These are phyloP conservation scores for Deinandra increscens DNA, from an alignment of 129 eudicot species.

Conservation along the genomic window DNA sequence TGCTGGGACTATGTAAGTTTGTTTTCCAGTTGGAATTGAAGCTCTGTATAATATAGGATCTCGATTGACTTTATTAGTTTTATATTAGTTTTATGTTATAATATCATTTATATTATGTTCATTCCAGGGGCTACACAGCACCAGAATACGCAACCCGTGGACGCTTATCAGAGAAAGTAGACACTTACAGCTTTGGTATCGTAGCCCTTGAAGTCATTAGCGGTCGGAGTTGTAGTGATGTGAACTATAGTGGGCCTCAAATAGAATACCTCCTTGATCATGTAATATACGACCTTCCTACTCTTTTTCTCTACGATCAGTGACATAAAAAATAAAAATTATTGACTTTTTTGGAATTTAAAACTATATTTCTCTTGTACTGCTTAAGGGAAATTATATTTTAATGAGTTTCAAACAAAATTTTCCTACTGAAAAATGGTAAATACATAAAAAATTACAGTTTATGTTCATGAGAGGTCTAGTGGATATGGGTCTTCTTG, in stretches of 20 bases:
- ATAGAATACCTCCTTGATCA: slow-evolving; percentile 62
- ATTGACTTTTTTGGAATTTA: no score
- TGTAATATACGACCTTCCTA: slow-evolving; percentile 19
- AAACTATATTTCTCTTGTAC: no score
- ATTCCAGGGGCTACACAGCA: slow-evolving; percentile 63
- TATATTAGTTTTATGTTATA: no score
- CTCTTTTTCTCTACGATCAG: no score
- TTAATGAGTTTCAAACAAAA: background rate
- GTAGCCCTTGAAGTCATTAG: slow-evolving; percentile 68
- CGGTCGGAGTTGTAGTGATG: slow-evolving; percentile 50
- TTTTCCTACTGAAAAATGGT: background rate
- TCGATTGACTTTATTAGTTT: no score
- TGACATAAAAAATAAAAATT: no score
- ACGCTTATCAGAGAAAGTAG: slow-evolving; percentile 74
- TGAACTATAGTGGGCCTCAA: background rate
- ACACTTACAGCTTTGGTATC: slow-evolving; percentile 73
- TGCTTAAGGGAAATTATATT: no score
- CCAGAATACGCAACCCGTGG: slow-evolving; percentile 83
- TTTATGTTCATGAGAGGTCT: background rate
- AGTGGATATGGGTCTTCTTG: background rate
- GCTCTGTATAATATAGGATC: background rate
- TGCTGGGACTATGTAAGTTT: slow-evolving; percentile 75
- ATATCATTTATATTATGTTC: no score
- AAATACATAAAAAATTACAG: background rate
- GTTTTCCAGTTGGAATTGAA: no score